phyloP scores from a whole-genome alignment of 371 early-diverging fungal genomes.

The Basidiobolus meristosporus region DNA sequence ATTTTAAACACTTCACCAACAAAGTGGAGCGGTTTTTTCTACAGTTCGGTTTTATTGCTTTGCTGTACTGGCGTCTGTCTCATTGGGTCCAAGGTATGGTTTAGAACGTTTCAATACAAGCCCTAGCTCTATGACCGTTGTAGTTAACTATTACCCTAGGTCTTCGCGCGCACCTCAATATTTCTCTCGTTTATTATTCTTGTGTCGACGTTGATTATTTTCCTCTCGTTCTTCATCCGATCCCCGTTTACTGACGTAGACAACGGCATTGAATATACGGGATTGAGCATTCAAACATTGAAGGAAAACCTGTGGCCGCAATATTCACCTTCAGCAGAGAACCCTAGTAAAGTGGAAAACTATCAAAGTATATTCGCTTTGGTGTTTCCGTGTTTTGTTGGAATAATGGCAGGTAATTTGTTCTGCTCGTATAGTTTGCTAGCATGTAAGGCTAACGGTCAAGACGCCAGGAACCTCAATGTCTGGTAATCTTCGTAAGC shows the following conservation, averaged over 20 bases:
- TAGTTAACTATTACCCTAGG: no score
- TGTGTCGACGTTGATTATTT: slow-evolving; percentile 20
- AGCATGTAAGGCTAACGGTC: no score
- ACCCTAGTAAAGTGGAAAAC: slow-evolving; percentile 10
- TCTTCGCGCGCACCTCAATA: slow-evolving; percentile 25
- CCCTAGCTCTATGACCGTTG: no score
- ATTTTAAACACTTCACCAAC: not conserved
- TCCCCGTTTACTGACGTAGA: slow-evolving; percentile 19
- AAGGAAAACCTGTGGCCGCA: slow-evolving; percentile 31
- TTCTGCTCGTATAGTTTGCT: not conserved
- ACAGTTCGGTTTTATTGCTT: slow-evolving; percentile 20
- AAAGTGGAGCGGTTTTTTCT: slow-evolving; percentile 19
- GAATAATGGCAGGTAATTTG: slow-evolving; percentile 27
- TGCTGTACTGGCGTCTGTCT: slow-evolving; percentile 23
- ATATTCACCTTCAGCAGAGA: slow-evolving; percentile 13
- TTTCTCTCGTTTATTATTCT: slow-evolving; percentile 19
- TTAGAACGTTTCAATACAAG: no score
- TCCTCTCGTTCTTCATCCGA: slow-evolving; percentile 22
- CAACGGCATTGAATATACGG: slow-evolving; percentile 21
- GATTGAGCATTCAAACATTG: slow-evolving; percentile 22
- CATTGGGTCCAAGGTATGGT: slow-evolving; percentile 19
- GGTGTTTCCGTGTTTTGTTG: slow-evolving; percentile 39
- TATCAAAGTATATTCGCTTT: slow-evolving; percentile 27
- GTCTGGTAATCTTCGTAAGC: slow-evolving; percentile 37
- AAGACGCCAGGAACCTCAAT: slow-evolving; percentile 20